Base-by-base conservation (phyloP, 768 basidiomycete species). In the Russula sp. region DNA sequence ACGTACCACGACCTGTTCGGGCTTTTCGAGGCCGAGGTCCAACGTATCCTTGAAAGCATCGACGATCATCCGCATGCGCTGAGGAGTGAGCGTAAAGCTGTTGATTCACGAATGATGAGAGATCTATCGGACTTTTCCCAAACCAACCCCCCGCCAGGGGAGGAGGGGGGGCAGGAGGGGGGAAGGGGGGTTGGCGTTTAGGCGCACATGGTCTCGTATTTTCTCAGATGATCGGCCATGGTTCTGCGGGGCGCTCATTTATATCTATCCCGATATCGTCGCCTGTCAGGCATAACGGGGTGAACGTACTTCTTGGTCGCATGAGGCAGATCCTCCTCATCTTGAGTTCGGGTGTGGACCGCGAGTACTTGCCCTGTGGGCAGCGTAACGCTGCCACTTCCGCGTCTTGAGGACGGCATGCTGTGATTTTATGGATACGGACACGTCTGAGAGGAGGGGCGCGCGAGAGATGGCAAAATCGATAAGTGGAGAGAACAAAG, bases 1-100 rank as follows among this genome's bases (percentile, higher is more conserved):
- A 84, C 93, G 68, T 73, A 96, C 96, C 74, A 98, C 94, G 41
- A 88, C 79, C 76, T 98, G 90, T 22, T 84, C 82, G 29, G 81
- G 79, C 74, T 95, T 88, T 66, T 87, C 77, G 53, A 99, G 77
- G 14, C 97, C 97, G 29, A 82, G 74, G 69, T 97, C 94, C 32
- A 99, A 81, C 1, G 90, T 85, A 50, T 98, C 95, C 71, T 92
- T 86, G 78, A 99, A 94, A 0, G 95, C 90, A 71, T 97, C 92
- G 29, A 95, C 93, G 70, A 98, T 97, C 84, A 95, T 96, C 51
- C 93, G 81, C 93, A 95, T 94, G 61, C 93, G 76, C 72, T 93
- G 92, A 16, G 92, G 90, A 8, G 90, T 93, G 66, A 94, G 73
- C 13, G 88, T 90, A 73, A 93, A 93, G 69, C 89, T 90, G 69